phyloP scores from a whole-genome alignment of 192 early-diverging fungal species.

The Blastocladiella britannica region DNA sequence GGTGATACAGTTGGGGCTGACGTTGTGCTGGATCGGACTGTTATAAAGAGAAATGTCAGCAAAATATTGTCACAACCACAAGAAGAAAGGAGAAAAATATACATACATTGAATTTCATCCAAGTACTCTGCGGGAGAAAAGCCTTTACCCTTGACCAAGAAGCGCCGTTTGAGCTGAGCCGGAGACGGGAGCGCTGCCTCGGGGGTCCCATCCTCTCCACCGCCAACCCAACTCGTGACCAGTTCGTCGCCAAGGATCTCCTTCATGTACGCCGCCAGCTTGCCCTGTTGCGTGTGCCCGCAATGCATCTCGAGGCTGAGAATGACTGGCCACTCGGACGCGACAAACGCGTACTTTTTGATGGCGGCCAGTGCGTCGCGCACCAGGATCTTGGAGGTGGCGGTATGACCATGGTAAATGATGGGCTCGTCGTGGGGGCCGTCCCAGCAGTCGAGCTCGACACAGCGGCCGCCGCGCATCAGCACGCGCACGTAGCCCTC shows the following conservation, averaged over 20 bases:
- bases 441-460: constrained; percentile 89
- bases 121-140: too few species aligned
- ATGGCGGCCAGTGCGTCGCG: constrained; percentile 67
- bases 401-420: constrained; percentile 65
- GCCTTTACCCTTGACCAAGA: constrained; percentile 53
- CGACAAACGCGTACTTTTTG: constrained; percentile 62
- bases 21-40: too few species aligned
- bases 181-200: constrained; percentile 55
- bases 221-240: constrained; percentile 20
- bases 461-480: constrained; percentile 65
- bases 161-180: constrained; percentile 36
- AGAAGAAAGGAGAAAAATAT: too few species aligned
- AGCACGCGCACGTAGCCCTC: constrained; percentile 75
- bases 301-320: constrained; percentile 73
- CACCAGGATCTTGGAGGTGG: constrained; percentile 60
- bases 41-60: too few species aligned
- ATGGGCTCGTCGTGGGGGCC: constrained; percentile 52
- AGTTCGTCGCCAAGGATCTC: constrained; percentile 49
- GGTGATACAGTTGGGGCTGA: too few species aligned
- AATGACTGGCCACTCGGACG: constrained; percentile 60
- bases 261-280: constrained; percentile 46
- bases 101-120: too few species aligned
- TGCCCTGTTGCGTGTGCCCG: constrained; percentile 42
- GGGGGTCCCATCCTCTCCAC: constrained; percentile 10
- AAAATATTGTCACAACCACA: too few species aligned